phyloP scores from a whole-genome alignment of 768 basidiomycete species.

The Russula olivacea region DNA sequence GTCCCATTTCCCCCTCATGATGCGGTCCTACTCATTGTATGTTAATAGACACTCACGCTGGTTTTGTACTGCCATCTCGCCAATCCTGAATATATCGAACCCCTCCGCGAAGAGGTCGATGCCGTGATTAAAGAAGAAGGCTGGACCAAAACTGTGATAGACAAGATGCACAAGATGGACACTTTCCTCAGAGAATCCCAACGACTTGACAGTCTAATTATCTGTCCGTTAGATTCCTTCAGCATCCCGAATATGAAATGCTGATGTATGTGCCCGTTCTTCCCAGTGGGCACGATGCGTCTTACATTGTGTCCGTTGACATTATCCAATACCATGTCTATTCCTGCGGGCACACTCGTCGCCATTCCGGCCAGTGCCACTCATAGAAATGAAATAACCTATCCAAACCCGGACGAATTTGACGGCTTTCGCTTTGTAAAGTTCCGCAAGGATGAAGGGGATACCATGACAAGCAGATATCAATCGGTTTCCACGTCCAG shows the following conservation, averaged over 20 bases:
- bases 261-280: background rate
- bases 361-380: constrained; percentile 31
- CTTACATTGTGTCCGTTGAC: constrained; percentile 28
- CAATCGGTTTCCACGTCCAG: background rate
- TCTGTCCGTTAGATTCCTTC: background rate
- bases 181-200: constrained; percentile 34
- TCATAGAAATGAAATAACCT: constrained; percentile 38
- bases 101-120: constrained; percentile 27
- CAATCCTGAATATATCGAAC: constrained; percentile 26
- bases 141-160: constrained; percentile 5
- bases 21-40: background rate
- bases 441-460: constrained; percentile 15
- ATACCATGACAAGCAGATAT: background rate
- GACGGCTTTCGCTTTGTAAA: constrained; percentile 39
- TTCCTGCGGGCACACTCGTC: constrained; percentile 38
- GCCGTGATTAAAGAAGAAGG: constrained; percentile 13
- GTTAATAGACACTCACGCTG: constrained; percentile 1
- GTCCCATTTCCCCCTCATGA: too few relatives aligned
- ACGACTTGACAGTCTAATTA: constrained; percentile 24
- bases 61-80: constrained; percentile 26
- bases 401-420: constrained; percentile 38
- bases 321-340: constrained; percentile 33
- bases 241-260: too few relatives aligned
- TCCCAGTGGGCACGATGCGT: constrained; percentile 24
- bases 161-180: constrained; percentile 32